A percentile compares a stretch with the other conserved stretches of the same genome.
Conservation (phyloP, 2,329 filamentous ascomycete genomes). For the Penicillium aurantiogriseum region DNA sequence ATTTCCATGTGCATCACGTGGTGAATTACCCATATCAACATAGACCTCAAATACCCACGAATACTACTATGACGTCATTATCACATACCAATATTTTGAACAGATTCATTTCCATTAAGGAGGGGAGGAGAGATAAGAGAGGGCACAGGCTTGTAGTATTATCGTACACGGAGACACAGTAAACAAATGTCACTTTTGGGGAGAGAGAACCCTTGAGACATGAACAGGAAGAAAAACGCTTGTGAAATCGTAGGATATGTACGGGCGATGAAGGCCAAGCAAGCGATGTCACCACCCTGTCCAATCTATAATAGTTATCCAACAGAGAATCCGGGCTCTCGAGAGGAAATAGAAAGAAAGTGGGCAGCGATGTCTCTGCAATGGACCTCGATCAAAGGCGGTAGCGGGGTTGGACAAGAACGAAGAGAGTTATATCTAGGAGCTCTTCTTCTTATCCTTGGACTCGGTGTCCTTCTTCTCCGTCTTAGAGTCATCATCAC, state of each 20-base stretch:
- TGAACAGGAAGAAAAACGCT: conserved; percentile 10
- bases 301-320: conserved; percentile 1
- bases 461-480: conserved; percentile 12
- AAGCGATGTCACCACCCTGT: conserved; percentile 1
- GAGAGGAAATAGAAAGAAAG: not conserved
- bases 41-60: not conserved
- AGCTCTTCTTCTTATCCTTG: conserved; percentile 18
- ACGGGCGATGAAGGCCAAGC: conserved; percentile 2
- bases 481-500: conserved; percentile 10
- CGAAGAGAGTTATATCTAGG: not conserved
- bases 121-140: conserved; percentile 11
- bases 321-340: not conserved
- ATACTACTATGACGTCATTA: not conserved
- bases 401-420: not conserved
- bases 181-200: conserved; percentile 15
- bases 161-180: conserved; percentile 17
- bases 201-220: conserved; percentile 1
- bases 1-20: not conserved
- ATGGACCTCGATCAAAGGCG: not conserved
- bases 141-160: conserved; percentile 3
- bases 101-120: conserved; percentile 15
- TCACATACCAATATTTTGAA: not conserved
- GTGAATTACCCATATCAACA: not conserved
- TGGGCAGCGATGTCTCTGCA: not conserved
- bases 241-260: conserved; percentile 14